Base-by-base conservation (phyloP, 805 yeast species). In the Yarrowia phangngaensis region DNA sequence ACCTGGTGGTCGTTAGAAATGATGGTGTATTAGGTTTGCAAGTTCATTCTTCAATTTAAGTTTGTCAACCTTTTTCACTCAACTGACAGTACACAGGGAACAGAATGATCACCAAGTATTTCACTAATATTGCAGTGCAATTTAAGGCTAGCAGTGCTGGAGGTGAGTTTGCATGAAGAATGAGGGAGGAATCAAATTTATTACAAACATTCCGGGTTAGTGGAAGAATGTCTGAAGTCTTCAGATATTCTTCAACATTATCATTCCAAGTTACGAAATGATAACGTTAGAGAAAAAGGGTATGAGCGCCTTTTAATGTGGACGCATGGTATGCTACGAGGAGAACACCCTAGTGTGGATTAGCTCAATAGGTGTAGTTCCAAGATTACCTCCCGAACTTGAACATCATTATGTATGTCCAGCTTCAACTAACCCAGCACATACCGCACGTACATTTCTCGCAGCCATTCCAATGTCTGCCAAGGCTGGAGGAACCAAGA, bases 91-190 rank as follows among this genome's bases (percentile, higher is more conserved):
- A 30, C 43, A 35, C 30, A 15, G 26, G 23, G 43, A 35, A 35
- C 16, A 38, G 19, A 24, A 89, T 89, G 97, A 84, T 89, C 60
- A 90, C 97, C 29, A 87, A 86, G 66, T 89, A 83, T 68, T 86
- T 90, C 69, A 72, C 88, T 26, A 78, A 79, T 55, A 86, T 87
- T 7, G 70, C 71, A 33, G 84, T 90, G 32, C 79, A 73, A 60
- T 86, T 89, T 72, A 79, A 84, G 64, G 95, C 96, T 1, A 73
- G 83, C 55, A 76, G 79, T 1, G 65, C 72, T 20, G 84, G 83
- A 56, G 76, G 79, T 75, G 64, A 51, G 78, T 66, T 8, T n/a
- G n/a, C n/a, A n/a, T n/a, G n/a, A n/a, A n/a, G n/a, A 5, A 4
- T 17, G 11, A 9, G 9, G 41, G 27, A 29, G 31, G 15, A 19